Conservation (phyloP, 2,329 filamentous ascomycete genomes). For the Setomelanomma holmii region DNA sequence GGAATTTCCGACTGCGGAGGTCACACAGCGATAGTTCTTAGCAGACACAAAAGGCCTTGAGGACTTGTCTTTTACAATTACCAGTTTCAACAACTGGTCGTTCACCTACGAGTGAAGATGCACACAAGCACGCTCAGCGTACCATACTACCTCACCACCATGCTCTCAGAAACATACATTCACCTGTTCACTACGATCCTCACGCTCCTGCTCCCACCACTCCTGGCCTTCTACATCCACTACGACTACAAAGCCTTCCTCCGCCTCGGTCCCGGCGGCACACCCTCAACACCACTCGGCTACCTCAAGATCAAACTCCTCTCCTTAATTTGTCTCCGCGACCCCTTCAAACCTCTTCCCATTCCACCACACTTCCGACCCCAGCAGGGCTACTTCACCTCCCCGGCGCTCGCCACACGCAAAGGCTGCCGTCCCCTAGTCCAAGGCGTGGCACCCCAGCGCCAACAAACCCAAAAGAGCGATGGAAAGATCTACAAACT, state of each 20-base stretch:
- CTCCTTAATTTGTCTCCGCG: slow-evolving; percentile 72
- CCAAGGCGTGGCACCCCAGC: slow-evolving; percentile 80
- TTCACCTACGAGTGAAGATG: background rate
- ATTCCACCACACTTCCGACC: slow-evolving; percentile 62
- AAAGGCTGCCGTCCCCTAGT: slow-evolving; percentile 70
- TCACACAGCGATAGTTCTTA: background rate
- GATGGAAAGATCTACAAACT: slow-evolving; percentile 55
- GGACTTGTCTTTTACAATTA: background rate
- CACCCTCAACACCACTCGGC: slow-evolving; percentile 73
- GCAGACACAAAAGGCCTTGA: background rate
- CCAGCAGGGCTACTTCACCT: slow-evolving; percentile 63
- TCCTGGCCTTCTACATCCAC: slow-evolving; percentile 56
- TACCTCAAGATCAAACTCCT: slow-evolving; percentile 78
- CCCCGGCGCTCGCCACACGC: slow-evolving; percentile 64
- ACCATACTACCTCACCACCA: slow-evolving; percentile 2
- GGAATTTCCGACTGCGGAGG: background rate
- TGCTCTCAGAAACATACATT: slow-evolving; percentile 11
- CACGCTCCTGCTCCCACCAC: slow-evolving; percentile 33
- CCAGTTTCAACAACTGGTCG: background rate
- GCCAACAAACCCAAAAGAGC: slow-evolving; percentile 75
- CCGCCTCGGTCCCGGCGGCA: slow-evolving; percentile 79
- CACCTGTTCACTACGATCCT: slow-evolving; percentile 26
- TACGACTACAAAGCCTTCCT: slow-evolving; percentile 80
- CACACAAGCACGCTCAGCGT: background rate
- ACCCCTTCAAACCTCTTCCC: slow-evolving; percentile 69